phyloP scores from a whole-genome alignment of 2,329 filamentous ascomycete genomes.

The Stenocarpella maydis region DNA sequence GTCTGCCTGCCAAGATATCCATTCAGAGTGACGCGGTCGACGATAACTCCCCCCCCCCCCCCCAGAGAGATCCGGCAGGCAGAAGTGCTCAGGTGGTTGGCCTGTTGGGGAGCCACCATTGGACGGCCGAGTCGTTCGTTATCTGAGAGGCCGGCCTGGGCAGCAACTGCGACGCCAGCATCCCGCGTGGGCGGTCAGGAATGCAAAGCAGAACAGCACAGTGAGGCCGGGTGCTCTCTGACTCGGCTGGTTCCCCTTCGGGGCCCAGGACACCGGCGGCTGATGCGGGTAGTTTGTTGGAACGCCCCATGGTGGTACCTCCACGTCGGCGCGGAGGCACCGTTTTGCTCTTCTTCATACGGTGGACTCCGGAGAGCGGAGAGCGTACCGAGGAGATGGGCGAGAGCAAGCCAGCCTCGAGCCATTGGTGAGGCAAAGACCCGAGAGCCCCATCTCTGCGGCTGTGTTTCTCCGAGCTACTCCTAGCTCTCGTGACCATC shows the following conservation, averaged over 20 bases:
- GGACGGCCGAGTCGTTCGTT: background rate
- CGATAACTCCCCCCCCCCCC: background rate
- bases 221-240: constrained; percentile 2
- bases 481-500: too few relatives aligned
- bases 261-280: background rate
- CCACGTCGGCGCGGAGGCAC: background rate
- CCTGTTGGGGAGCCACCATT: background rate
- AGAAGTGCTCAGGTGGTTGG: background rate
- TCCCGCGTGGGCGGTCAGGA: background rate
- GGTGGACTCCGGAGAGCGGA: background rate
- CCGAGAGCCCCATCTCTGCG: too few relatives aligned
- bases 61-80: background rate
- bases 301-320: background rate
- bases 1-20: constrained; percentile 2
- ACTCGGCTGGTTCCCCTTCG: background rate
- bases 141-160: background rate
- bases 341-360: constrained; percentile 4
- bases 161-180: constrained; percentile 13
- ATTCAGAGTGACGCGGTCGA: too few relatives aligned
- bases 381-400: background rate
- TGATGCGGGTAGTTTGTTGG: background rate
- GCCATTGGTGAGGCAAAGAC: background rate
- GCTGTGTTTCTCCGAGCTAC: too few relatives aligned
- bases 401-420: background rate
- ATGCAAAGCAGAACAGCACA: background rate